Base-by-base conservation (phyloP, 78 protist species). In the Guillardia theta region DNA sequence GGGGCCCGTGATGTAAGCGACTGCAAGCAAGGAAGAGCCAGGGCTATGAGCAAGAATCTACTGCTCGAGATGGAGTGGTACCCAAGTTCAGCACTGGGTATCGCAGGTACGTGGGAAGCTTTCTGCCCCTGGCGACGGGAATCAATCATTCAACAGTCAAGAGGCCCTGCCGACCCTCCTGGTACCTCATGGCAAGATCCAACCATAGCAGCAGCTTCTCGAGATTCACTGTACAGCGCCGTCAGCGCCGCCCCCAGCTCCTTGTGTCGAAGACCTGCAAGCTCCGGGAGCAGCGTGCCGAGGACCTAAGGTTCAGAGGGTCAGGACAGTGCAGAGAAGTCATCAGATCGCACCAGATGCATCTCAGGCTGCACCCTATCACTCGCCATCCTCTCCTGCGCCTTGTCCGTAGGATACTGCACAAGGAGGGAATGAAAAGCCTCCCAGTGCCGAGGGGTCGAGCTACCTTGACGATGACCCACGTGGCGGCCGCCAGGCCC, bases 271-370 rank as follows among this genome's bases (percentile, higher is more conserved):
- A n/a, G n/a, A n/a, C n/a, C n/a, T n/a, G 83, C 83, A 22, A 70
- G 83, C 83, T 70, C 83, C 1, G 83, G 83, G 46, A 70, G 41
- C 45, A 70, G 41, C 41, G 83, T 70, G 15, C 83, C 83, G 41
- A 70, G 83, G n/a, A n/a, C n/a, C n/a, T n/a, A n/a, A n/a, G n/a
- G n/a, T n/a, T n/a, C n/a, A n/a, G n/a, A n/a, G n/a, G n/a, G n/a
- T n/a, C n/a, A n/a, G n/a, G n/a, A n/a, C n/a, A n/a, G n/a, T n/a
- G n/a, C n/a, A n/a, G n/a, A n/a, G n/a, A n/a, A n/a, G n/a, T n/a
- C n/a, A n/a, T n/a, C n/a, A n/a, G n/a, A n/a, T n/a, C n/a, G n/a
- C 83, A 70, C 83, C 10, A 70, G 83, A 70, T 70, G 83, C 83
- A 70, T 70, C 22, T 70, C 83, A 1, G 83, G 83, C 41, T 70